Percentiles rank a stretch among this genome's conserved stretches.
Evolutionary conservation across 306 rosid species (phyloP).

Genomic region (Gillenia trifoliata): DNA sequence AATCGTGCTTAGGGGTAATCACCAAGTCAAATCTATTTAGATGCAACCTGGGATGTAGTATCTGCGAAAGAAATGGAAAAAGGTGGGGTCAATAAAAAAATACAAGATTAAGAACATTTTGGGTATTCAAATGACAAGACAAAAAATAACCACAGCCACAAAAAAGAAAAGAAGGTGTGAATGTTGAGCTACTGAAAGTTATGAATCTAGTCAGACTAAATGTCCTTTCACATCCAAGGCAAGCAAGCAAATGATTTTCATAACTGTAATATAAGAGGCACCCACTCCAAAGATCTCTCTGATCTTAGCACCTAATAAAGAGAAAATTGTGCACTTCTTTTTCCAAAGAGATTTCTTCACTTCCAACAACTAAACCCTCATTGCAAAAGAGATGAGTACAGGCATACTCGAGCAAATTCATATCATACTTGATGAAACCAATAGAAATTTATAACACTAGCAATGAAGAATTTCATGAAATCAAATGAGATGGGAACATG

Average conservation of each 20-base stretch:
- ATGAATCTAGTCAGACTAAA: background rate
- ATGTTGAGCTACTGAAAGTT: background rate
- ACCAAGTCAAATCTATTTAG: conserved; percentile 88
- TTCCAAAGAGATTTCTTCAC: background rate
- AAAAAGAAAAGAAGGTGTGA: background rate
- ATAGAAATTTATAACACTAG: background rate
- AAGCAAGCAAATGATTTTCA: background rate
- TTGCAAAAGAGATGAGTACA: background rate
- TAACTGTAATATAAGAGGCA: background rate
- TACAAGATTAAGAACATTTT: background rate
- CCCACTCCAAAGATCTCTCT: background rate
- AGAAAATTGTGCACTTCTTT: background rate
- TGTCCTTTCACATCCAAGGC: background rate
- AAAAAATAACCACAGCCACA: background rate
- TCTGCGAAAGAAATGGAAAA: conserved; percentile 23
- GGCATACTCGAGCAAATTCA: background rate
- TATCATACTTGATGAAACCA: background rate
- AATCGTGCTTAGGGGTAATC: conserved; percentile 85
- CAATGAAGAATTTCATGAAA: background rate
- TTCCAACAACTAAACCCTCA: background rate
- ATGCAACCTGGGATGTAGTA: conserved; percentile 76
- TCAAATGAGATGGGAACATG: background rate
- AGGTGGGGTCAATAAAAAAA: background rate
- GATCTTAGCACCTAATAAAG: background rate
- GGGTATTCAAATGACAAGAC: background rate